phyloP scores from a whole-genome alignment of 768 basidiomycete genomes.

The Pilatotrama ljubarskyi region DNA sequence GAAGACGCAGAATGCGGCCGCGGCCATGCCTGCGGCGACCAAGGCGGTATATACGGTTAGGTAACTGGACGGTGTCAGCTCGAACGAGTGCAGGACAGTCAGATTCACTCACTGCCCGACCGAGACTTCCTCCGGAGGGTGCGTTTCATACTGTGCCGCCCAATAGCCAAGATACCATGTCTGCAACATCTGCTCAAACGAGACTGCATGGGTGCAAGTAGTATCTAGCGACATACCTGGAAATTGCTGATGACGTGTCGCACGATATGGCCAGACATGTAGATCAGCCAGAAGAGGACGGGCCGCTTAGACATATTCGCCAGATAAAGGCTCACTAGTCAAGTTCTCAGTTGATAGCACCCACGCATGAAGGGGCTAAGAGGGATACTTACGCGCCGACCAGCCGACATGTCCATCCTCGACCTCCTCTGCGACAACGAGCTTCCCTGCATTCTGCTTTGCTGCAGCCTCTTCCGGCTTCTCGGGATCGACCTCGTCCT shows the following conservation, averaged over 20 bases:
- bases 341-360: neutral
- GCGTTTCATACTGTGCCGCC: slow-evolving; percentile 27
- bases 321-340: neutral
- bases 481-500: slow-evolving; percentile 28
- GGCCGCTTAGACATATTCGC: slow-evolving; percentile 2
- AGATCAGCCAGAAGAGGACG: slow-evolving; percentile 1
- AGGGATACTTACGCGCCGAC: slow-evolving; percentile 33
- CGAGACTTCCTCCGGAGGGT: slow-evolving; percentile 15
- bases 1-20: slow-evolving; percentile 19
- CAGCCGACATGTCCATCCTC: slow-evolving; percentile 59
- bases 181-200: slow-evolving; percentile 15
- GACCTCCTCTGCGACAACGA: slow-evolving; percentile 66
- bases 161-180: slow-evolving; percentile 45
- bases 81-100: neutral
- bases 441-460: slow-evolving; percentile 47
- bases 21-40: slow-evolving; percentile 25
- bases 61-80: slow-evolving; percentile 41
- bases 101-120: slow-evolving; percentile 19
- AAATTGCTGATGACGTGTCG: neutral
- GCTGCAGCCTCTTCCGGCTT: slow-evolving; percentile 12
- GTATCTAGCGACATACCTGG: neutral
- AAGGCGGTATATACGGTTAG: slow-evolving; percentile 42
- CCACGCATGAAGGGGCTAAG: neutral
- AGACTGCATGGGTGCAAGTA: neutral
- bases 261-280: neutral